A percentile compares a stretch with the other conserved stretches of the same genome.
Evolutionary conservation across 306 rosid genomes (phyloP).

Genomic region (Sicyos baderoa): DNA sequence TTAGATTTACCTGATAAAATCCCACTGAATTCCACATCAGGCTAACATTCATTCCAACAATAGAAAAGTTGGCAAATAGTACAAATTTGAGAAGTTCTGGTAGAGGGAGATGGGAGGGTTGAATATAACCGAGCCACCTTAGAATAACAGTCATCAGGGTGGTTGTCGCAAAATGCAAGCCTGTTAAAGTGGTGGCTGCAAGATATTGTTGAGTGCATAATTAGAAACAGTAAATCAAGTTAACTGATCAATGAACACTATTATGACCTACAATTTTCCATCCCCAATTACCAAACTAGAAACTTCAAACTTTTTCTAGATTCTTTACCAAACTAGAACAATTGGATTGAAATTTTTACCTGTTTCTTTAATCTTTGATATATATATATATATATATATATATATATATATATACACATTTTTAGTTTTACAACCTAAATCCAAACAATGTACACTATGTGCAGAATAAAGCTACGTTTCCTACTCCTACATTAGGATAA

Average conservation of each 20-base stretch:
- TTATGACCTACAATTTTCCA: background rate
- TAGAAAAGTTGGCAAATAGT: conserved; percentile 74
- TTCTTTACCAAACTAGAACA: too few species aligned
- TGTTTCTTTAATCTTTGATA: too few species aligned
- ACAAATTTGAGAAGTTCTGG: conserved; percentile 74
- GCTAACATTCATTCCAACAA: conserved; percentile 90
- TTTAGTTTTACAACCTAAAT: background rate
- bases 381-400: too few species aligned
- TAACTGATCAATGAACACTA: background rate
- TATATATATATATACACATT: too few species aligned
- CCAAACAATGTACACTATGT: background rate
- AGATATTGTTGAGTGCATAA: conserved; percentile 17
- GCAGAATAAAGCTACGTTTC: background rate
- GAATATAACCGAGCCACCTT: conserved; percentile 66
- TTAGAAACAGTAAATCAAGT: background rate
- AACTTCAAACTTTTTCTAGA: too few species aligned
- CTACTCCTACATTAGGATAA: background rate
- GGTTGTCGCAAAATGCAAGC: conserved; percentile 70
- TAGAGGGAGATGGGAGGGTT: conserved; percentile 68
- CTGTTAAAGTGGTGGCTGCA: conserved; percentile 90
- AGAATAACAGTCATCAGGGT: conserved; percentile 61
- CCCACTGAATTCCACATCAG: conserved; percentile 97
- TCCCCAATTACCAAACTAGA: background rate
- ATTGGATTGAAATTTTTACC: too few species aligned
- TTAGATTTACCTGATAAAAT: conserved; percentile 66